Conservation (phyloP, 1,139 yeast species). For the Yamadazyma diddensiae region DNA sequence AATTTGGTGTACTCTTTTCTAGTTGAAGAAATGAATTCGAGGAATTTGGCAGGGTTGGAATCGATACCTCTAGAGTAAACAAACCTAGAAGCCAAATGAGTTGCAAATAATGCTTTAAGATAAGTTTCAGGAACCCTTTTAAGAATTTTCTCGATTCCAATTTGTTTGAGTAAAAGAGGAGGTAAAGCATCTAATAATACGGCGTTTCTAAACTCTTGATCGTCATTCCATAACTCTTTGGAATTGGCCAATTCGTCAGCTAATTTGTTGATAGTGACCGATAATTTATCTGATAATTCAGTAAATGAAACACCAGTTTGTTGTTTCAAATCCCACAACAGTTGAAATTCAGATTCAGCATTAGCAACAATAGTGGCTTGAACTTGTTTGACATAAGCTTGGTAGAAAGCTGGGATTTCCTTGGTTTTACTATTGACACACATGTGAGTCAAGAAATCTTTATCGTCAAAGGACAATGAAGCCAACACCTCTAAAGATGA, state of each 20-base stretch:
- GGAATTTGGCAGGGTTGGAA: constrained; percentile 78
- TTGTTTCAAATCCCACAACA: constrained; percentile 76
- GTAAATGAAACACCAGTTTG: constrained; percentile 70
- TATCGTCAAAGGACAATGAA: constrained; percentile 87
- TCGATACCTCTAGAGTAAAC: constrained; percentile 85
- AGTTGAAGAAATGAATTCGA: constrained; percentile 60
- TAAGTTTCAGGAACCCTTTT: constrained; percentile 84
- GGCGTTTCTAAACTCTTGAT: constrained; percentile 69
- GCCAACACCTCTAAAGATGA: constrained; percentile 95
- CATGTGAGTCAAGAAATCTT: constrained; percentile 72
- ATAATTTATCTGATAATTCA: constrained; percentile 78
- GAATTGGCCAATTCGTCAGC: constrained; percentile 86
- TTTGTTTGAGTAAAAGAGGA: constrained; percentile 58
- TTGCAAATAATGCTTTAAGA: constrained; percentile 85
- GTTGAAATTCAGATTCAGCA: constrained; percentile 82
- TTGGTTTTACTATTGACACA: constrained; percentile 58
- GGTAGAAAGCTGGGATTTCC: constrained; percentile 69
- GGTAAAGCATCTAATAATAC: constrained; percentile 82
- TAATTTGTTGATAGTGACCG: constrained; percentile 82
- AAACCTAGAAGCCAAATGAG: constrained; percentile 83
- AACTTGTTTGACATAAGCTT: constrained; percentile 77
- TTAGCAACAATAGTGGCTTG: constrained; percentile 72
- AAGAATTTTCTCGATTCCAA: constrained; percentile 75
- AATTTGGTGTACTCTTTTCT: constrained; percentile 38
- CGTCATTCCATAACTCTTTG: constrained; percentile 83